These are phyloP conservation scores for Pichia sp. DNA, from an alignment of 1,139 yeast genomes.

Conservation along the genomic window DNA sequence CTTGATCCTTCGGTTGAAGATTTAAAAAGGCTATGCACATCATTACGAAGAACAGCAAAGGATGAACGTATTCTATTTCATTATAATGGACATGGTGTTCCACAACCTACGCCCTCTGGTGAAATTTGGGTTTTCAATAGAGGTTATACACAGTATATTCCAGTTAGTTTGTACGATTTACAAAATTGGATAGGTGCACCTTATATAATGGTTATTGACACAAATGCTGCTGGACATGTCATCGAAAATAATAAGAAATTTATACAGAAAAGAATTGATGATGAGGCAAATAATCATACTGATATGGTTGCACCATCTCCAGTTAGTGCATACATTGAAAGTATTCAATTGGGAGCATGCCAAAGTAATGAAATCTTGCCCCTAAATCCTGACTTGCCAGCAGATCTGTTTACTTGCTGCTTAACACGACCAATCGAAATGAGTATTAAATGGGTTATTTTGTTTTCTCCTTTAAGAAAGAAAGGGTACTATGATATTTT, in stretches of 20 bases:
- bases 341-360: conserved; percentile 93
- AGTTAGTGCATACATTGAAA: conserved; percentile 69
- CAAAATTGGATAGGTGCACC: conserved; percentile 99
- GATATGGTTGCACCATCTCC: conserved; percentile 42
- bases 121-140: conserved; percentile 98
- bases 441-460: conserved; percentile 84
- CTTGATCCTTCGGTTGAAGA: conserved; percentile 96
- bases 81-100: conserved; percentile 98
- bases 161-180: conserved; percentile 84
- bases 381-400: conserved; percentile 92
- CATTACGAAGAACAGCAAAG: conserved; percentile 81
- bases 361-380: conserved; percentile 79
- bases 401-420: conserved; percentile 92
- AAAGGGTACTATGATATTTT: conserved; percentile 47
- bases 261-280: conserved; percentile 85
- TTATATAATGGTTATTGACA: conserved; percentile 88
- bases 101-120: conserved; percentile 95
- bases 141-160: conserved; percentile 95
- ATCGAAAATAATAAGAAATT: conserved; percentile 84
- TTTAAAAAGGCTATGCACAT: conserved; percentile 84
- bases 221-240: conserved; percentile 92
- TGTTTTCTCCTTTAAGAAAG: conserved; percentile 69
- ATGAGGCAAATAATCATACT: conserved; percentile 70
- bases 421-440: conserved; percentile 93
- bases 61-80: conserved; percentile 88